Conservation (phyloP, 768 basidiomycete species). For the Tubosaeta sp. region DNA sequence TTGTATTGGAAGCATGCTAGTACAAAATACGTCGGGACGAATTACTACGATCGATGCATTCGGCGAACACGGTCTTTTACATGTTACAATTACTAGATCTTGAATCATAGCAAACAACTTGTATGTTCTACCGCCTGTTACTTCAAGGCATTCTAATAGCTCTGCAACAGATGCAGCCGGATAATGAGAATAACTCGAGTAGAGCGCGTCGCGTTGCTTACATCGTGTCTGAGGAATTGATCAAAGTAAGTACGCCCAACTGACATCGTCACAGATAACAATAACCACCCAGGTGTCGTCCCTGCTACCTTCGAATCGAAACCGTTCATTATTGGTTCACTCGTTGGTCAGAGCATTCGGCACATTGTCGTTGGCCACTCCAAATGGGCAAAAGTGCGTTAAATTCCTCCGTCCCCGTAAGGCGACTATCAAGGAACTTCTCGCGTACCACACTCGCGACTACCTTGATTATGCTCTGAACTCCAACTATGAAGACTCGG, state of each 20-base stretch:
- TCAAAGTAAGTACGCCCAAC: slow-evolving; percentile 36
- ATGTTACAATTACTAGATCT: not conserved
- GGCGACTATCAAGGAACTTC: slow-evolving; percentile 56
- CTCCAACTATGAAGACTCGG: slow-evolving; percentile 22
- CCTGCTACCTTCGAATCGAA: slow-evolving; percentile 64
- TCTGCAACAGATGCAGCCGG: slow-evolving; percentile 8
- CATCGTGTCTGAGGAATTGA: slow-evolving; percentile 55
- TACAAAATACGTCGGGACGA: not conserved
- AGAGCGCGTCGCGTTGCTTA: slow-evolving; percentile 36
- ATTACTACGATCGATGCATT: not conserved
- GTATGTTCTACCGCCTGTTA: not conserved
- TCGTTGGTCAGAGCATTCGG: slow-evolving; percentile 53
- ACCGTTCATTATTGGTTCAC: slow-evolving; percentile 64
- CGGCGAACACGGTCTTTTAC: not conserved
- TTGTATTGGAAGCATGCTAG: not conserved
- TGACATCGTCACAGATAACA: not conserved
- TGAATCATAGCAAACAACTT: not conserved
- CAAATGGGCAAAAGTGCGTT: slow-evolving; percentile 26
- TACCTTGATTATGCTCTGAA: slow-evolving; percentile 62
- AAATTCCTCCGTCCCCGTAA: slow-evolving; percentile 48
- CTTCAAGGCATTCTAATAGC: no score
- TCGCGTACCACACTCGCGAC: slow-evolving; percentile 63
- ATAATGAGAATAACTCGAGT: not conserved
- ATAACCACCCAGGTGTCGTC: slow-evolving; percentile 37
- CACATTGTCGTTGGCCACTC: slow-evolving; percentile 36